Evolutionary conservation across 192 early-diverging fungal genomes (phyloP).

Genomic region (Coemansia sp.): DNA sequence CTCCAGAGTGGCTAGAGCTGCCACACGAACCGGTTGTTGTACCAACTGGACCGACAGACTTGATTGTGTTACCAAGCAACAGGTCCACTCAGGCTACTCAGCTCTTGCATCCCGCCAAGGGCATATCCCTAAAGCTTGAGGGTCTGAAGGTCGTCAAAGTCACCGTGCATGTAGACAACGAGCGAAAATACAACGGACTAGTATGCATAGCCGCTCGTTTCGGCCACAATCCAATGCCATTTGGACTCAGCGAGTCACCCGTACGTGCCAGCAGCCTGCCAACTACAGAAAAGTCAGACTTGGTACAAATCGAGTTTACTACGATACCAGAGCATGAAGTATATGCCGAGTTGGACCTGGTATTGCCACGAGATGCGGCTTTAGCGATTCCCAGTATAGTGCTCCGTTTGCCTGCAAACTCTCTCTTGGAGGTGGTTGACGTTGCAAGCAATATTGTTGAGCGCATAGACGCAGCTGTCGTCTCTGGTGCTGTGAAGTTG

Average conservation of each 20-base stretch:
- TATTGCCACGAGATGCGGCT: neutral
- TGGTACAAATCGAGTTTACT: constrained; percentile 1
- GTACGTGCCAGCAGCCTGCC: neutral
- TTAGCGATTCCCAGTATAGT: constrained; percentile 11
- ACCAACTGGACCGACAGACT: neutral
- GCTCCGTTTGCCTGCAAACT: constrained; percentile 31
- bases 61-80: neutral
- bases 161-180: constrained; percentile 15
- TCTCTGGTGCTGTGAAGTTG: constrained; percentile 23
- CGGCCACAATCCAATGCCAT: neutral
- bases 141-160: constrained; percentile 6
- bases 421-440: constrained; percentile 6
- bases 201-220: constrained; percentile 8
- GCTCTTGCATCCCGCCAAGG: constrained; percentile 12
- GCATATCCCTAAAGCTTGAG: constrained; percentile 16
- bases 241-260: neutral
- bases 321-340: neutral
- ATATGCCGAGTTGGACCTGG: neutral
- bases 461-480: constrained; percentile 24
- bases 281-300: neutral
- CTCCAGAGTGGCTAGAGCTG: neutral
- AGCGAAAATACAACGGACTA: constrained; percentile 5
- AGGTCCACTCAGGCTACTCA: constrained; percentile 9
- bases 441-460: constrained; percentile 10
- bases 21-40: neutral